These are phyloP conservation scores for Durotheca rogersii DNA, from an alignment of 495 filamentous ascomycete species.

Conservation along the genomic window DNA sequence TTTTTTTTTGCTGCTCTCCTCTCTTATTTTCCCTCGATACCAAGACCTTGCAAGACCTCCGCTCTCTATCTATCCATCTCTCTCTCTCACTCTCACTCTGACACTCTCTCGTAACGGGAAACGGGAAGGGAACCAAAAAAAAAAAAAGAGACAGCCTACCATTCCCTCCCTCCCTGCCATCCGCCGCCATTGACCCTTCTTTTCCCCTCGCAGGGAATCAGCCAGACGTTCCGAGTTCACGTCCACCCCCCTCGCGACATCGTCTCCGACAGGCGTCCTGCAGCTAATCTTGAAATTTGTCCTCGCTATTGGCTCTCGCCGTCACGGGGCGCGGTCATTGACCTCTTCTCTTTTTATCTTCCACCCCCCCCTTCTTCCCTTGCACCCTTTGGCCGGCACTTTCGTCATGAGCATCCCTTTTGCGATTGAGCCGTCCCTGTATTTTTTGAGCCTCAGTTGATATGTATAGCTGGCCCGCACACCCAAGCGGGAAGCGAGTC, in stretches of 20 bases:
- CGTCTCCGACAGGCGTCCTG: slow-evolving; percentile 29
- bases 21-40: slow-evolving; percentile 14
- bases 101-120: no score
- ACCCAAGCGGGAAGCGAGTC: slow-evolving; percentile 34
- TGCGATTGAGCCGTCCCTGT: slow-evolving; percentile 26
- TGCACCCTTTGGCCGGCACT: slow-evolving; percentile 21
- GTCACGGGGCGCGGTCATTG: slow-evolving; percentile 29
- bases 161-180: slow-evolving; percentile 7
- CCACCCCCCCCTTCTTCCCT: slow-evolving; percentile 12
- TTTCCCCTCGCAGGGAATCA: slow-evolving; percentile 11
- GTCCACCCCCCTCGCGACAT: slow-evolving; percentile 24
- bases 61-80: no score
- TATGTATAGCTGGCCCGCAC: slow-evolving; percentile 27
- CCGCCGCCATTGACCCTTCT: slow-evolving; percentile 3
- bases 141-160: slow-evolving; percentile 10
- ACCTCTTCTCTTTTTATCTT: slow-evolving; percentile 20
- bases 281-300: slow-evolving; percentile 33
- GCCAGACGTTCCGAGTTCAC: slow-evolving; percentile 35
- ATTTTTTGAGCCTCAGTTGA: slow-evolving; percentile 32
- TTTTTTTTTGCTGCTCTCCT: slow-evolving; percentile 22
- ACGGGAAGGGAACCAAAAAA: no score
- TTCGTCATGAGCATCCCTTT: slow-evolving; percentile 30
- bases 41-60: slow-evolving; percentile 23
- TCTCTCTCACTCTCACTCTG: no score
- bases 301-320: slow-evolving; percentile 30